Conservation (phyloP, 352 stramenopile species). For the Phytophthora pseudosyringae region DNA sequence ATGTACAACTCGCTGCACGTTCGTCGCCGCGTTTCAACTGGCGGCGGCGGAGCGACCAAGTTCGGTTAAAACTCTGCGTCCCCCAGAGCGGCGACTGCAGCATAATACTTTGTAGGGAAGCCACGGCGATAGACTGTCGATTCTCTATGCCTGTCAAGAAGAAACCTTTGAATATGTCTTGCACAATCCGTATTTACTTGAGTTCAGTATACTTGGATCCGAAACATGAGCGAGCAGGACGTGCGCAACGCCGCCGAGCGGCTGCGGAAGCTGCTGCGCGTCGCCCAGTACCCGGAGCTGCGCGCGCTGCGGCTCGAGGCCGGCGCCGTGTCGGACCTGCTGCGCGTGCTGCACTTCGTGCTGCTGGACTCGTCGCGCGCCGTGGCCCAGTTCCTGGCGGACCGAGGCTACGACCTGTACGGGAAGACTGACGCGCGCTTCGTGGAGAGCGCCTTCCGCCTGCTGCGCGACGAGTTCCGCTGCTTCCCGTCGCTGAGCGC, state of each 20-base stretch:
- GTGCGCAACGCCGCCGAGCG: slow-evolving; percentile 65
- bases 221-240: slow-evolving; percentile 30
- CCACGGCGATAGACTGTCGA: slow-evolving; percentile 31
- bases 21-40: slow-evolving; percentile 42
- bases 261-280: slow-evolving; percentile 62
- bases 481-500: slow-evolving; percentile 71
- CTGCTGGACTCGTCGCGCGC: slow-evolving; percentile 80
- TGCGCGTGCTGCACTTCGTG: slow-evolving; percentile 72
- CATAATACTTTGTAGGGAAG: slow-evolving; percentile 10
- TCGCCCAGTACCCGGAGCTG: slow-evolving; percentile 56
- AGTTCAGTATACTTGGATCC: slow-evolving; percentile 2
- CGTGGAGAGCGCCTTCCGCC: slow-evolving; percentile 73
- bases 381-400: slow-evolving; percentile 60
- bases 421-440: slow-evolving; percentile 83
- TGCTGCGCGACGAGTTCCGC: slow-evolving; percentile 75
- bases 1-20: slow-evolving; percentile 86
- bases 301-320: slow-evolving; percentile 42
- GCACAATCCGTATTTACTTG: background rate
- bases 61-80: slow-evolving; percentile 32
- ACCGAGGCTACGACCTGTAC: slow-evolving; percentile 74
- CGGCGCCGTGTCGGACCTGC: slow-evolving; percentile 53
- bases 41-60: slow-evolving; percentile 32
- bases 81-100: background rate
- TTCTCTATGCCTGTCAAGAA: slow-evolving; percentile 14
- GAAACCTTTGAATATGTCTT: background rate